These are phyloP conservation scores for Alternaria angustiovoidea DNA, from an alignment of 2,329 filamentous ascomycete species.

Conservation along the genomic window DNA sequence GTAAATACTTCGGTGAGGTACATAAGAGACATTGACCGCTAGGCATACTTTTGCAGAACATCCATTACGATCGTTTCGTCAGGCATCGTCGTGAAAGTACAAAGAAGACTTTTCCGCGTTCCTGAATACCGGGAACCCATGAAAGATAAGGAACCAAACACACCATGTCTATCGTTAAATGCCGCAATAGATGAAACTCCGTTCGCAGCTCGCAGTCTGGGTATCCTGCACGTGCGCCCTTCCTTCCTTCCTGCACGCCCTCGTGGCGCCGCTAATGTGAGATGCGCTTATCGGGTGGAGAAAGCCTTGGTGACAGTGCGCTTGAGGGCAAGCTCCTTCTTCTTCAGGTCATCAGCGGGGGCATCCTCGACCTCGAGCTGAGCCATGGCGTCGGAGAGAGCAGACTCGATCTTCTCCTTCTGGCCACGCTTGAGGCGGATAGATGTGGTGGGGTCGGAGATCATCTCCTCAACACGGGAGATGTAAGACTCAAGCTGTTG, in stretches of 20 bases:
- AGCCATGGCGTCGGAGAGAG: conserved; percentile 95
- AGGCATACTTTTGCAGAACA: conserved; percentile 34
- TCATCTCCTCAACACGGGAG: conserved; percentile 96
- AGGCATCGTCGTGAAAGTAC: conserved; percentile 41
- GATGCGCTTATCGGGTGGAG: conserved; percentile 75
- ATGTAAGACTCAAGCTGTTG: conserved; percentile 99
- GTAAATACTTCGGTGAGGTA: conserved; percentile 25
- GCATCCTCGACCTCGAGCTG: conserved; percentile 96
- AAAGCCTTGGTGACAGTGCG: conserved; percentile 98
- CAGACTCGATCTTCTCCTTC: conserved; percentile 99
- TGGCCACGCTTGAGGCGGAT: conserved; percentile 98
- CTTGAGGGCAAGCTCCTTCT: conserved; percentile 99
- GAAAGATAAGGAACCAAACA: conserved; percentile 42
- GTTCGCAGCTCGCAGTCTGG: conserved; percentile 40
- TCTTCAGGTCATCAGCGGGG: conserved; percentile 93
- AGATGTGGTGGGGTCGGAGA: conserved; percentile 93
- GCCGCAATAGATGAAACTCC: conserved; percentile 43
- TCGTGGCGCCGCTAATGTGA: conserved; percentile 9
- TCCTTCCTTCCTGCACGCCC: conserved; percentile 28
- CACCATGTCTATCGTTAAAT: conserved; percentile 48
- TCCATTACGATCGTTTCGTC: conserved; percentile 38
- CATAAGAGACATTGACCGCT: conserved; percentile 32
- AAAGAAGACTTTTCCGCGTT: conserved; percentile 37
- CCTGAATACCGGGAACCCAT: conserved; percentile 36
- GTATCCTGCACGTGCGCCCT: conserved; percentile 41